Evolutionary conservation across 2,329 filamentous ascomycete genomes (phyloP), one percentile per base, ranked within the genome.

Genomic region (Talaromyces marneffei): DNA sequence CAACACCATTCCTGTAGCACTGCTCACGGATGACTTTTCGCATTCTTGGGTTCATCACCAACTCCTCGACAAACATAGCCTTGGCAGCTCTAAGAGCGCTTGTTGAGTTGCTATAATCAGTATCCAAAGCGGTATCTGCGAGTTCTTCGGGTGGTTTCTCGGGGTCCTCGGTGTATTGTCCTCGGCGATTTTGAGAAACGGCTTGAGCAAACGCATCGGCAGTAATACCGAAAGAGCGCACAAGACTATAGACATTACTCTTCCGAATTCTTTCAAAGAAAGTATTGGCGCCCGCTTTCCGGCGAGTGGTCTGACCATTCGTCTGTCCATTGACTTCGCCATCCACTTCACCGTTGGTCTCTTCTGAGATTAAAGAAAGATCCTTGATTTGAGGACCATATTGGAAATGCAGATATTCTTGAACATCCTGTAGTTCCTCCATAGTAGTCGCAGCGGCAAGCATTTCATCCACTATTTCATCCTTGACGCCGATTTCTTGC

Each of bases 371-470:
- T 18, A 85, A 79, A 14, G 87, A 85, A 53, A 95, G 76, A 65
- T 97, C 92, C 71, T 90, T 93, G 54, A 97, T 81, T 72, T 96
- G 87, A 2, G 86, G 80, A 4, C 90, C 86, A 69, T 97, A 97
- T 70, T 92, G 89, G 75, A 99, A 99, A 71, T 97, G 92, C 58
- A 97, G 80, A 69, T 97, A 97, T 70, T 99, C 94, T 71, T 97
- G 93, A 23, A 99, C 78, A 74, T 99, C 94, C 72, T 99, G 94
- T 18, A 99, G 82, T 72, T 99, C 94, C 72, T 99, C 94, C 82
- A 97, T 92, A 0, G 89, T 93, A 4, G 85, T 85, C 2, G 92
- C 92, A 62, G 86, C 82, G 0, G 84, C 82, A n/a, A 94, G 83
- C 82, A 97, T 87, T 66, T 92, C 87, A 50, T 93, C 89, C 42